Percentiles rank a stretch among this genome's conserved stretches.
Conservation (phyloP, 2,329 filamentous ascomycete genomes). For the Pyricularia sp. region DNA sequence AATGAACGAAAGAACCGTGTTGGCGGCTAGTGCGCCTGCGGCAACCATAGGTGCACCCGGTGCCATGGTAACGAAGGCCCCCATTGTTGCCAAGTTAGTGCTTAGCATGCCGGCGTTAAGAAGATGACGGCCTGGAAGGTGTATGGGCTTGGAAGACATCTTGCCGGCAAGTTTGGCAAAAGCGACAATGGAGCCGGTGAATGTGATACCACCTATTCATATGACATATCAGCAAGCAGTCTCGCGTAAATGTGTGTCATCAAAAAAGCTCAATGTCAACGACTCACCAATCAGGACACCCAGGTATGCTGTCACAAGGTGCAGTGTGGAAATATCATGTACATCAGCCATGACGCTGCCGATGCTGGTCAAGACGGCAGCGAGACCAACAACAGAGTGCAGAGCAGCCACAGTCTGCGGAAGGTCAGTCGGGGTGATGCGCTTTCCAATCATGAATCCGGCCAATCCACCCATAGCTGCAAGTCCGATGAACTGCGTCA, state of each 20-base stretch:
- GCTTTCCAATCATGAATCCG: slow-evolving; percentile 69
- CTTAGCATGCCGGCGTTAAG: slow-evolving; percentile 68
- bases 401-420: slow-evolving; percentile 84
- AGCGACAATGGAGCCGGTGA: slow-evolving; percentile 83
- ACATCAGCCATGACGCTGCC: slow-evolving; percentile 74
- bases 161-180: slow-evolving; percentile 78
- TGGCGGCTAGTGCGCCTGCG: slow-evolving; percentile 67
- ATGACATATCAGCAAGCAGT: background rate
- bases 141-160: slow-evolving; percentile 69
- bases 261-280: slow-evolving; percentile 6
- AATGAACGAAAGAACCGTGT: slow-evolving; percentile 67
- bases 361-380: slow-evolving; percentile 80
- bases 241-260: background rate
- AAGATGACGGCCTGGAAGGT: slow-evolving; percentile 64
- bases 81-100: slow-evolving; percentile 74
- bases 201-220: slow-evolving; percentile 58
- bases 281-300: slow-evolving; percentile 66
- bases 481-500: slow-evolving; percentile 71
- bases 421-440: slow-evolving; percentile 80
- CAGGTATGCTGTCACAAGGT: slow-evolving; percentile 78
- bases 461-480: slow-evolving; percentile 59
- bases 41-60: slow-evolving; percentile 72
- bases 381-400: slow-evolving; percentile 83
- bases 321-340: slow-evolving; percentile 62
- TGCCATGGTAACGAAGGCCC: slow-evolving; percentile 71